Evolutionary conservation across 345 rosid species (phyloP), one percentile per base, ranked within the genome.

Genomic region (Eucalyptus brandiana): DNA sequence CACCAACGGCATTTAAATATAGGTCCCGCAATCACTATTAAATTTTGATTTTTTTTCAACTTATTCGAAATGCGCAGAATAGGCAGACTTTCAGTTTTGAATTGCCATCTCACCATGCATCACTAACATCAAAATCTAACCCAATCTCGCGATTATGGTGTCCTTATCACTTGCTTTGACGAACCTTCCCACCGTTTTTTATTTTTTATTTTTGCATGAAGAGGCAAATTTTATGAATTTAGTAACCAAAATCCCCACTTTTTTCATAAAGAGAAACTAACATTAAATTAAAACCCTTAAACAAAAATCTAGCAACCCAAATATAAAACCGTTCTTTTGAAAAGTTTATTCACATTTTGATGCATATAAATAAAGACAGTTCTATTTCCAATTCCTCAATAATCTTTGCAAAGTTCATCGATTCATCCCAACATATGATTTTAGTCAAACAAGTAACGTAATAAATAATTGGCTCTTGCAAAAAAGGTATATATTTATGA

Each of bases 1-100:
- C 2, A 53, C 58, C 26, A 2, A 0, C 5, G 0, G 2, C 15
- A 19, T 10, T 34, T 34, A 72, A 72, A 9, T 21, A 34, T 6
- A 4, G 15, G 80, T 37, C 45, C 9, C 1, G 1, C 5, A 3
- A 21, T 76, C 83, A 37, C 5, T 12, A 6, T 10, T 21, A 76
- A 19, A 37, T 1, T 72, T 69, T 34, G 6, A 69, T 18, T 34
- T 16, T 72, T 69, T 72, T 53, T 53, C 26, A 72, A 72, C 23
- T 37, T 18, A 17, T 34, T 60, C 8, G 0, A 30, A 65, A 7
- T 65, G 37, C 17, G 0, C 3, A 30, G 3, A 13, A 13, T 28
- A 30, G 34, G 8, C 0, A 6, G 4, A 62, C 18, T 14, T 62
- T 30, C 9, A 0, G n/a, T 30, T 65, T 1, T 30, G 5, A 65